phyloP scores from a whole-genome alignment of 2,329 filamentous ascomycete genomes.

The Sporothrix schenckii region DNA sequence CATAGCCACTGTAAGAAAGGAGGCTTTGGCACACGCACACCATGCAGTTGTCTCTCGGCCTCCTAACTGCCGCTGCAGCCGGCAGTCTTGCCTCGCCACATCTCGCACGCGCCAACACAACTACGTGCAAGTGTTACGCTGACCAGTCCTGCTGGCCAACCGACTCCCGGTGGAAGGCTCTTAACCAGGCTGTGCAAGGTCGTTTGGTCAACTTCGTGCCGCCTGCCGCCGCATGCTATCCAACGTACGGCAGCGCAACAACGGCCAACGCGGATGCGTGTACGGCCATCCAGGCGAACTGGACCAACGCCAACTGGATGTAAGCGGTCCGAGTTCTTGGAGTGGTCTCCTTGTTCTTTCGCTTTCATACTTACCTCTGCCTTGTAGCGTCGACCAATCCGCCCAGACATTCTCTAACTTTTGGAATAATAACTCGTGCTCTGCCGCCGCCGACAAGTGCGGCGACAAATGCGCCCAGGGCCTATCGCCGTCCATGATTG shows the following conservation, averaged over 20 bases:
- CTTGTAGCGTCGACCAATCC: conserved; percentile 35
- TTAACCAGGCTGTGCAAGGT: conserved; percentile 32
- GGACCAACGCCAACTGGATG: conserved; percentile 45
- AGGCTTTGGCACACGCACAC: neutral
- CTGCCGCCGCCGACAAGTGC: conserved; percentile 37
- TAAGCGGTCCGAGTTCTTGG: conserved; percentile 31
- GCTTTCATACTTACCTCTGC: neutral
- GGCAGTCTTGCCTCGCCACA: conserved; percentile 13
- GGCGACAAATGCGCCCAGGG: conserved; percentile 45
- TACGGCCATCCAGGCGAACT: conserved; percentile 41
- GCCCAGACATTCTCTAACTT: conserved; percentile 40
- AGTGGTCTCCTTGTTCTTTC: conserved; percentile 17
- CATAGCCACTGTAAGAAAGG: neutral
- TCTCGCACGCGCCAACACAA: conserved; percentile 13
- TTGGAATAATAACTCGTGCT: conserved; percentile 31
- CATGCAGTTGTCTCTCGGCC: conserved; percentile 20
- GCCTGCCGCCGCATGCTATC: conserved; percentile 29
- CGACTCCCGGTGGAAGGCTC: conserved; percentile 28
- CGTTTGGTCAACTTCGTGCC: conserved; percentile 30
- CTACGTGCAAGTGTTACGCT: conserved; percentile 39
- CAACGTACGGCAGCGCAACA: conserved; percentile 36
- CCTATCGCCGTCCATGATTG: conserved; percentile 45
- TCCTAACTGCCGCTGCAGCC: conserved; percentile 14
- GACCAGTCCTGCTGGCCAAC: conserved; percentile 32
- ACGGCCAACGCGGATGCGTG: conserved; percentile 47